Base-by-base conservation (phyloP, 2,329 filamentous ascomycete species). In the Xylariaceae sp. region DNA sequence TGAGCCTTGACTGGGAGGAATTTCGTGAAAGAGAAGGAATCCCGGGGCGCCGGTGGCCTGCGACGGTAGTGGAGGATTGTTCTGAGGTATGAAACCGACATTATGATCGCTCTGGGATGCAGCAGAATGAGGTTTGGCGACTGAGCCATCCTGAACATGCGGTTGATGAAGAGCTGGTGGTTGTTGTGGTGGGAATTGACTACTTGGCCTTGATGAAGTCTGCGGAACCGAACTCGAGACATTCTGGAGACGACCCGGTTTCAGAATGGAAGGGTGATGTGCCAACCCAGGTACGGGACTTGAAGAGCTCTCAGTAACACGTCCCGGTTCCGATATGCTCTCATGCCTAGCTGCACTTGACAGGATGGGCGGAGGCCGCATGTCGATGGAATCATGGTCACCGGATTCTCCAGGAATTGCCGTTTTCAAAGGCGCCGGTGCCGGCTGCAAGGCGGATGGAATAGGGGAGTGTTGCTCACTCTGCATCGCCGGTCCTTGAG, bases 11-110 rank as follows among this genome's bases (percentile, higher is more conserved):
- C 31, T 22, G 19, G 8, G 45, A 28, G 36, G 17, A 43, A 55
- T 53, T 39, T 57, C 55, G 28, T 56, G 54, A 32, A 53, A 59
- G 17, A 55, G 32, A n/a, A 51, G 43, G 37, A 56, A 45, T 3
- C 54, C 53, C 16, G 53, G 53, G 6, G 33, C 36, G 3, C 55
- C 51, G 34, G 34, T 38, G 34, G 47, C 42, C 37, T 41, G 50
- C 26, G 48, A 45, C 13, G 38, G 45, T 15, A 26, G 36, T 4
- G 39, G 35, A 28, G 34, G 15, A 36, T 28, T 6, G 22, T 6
- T 26, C 11, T 26, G 22, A 26, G 22, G 11, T 26, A n/a, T n/a
- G n/a, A n/a, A n/a, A n/a, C n/a, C n/a, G n/a, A n/a, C n/a, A n/a
- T n/a, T n/a, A n/a, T n/a, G n/a, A n/a, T n/a, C n/a, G n/a, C n/a